Base-by-base conservation (phyloP, 1,284 basidiomycete species). In the Chondrostereum purpureum region DNA sequence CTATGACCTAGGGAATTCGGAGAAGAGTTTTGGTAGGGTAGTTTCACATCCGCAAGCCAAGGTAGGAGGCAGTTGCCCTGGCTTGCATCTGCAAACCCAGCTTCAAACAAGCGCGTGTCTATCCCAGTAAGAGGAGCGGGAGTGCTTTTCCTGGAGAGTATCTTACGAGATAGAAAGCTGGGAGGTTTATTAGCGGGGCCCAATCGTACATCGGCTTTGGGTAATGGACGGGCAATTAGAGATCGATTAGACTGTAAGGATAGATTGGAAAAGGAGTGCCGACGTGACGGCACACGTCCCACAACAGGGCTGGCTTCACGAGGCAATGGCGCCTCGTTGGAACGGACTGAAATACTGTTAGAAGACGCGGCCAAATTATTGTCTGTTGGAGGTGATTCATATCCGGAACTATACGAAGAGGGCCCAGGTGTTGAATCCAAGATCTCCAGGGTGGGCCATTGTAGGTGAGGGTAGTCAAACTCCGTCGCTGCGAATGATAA, bases 181-280 rank as follows among this genome's bases (percentile, higher is more conserved):
- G 73, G 65, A 8, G 61, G 55, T 53, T 69, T 71, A 50, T 51
- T 56, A 23, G 71, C 60, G 16, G 64, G 57, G 21, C 65, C 62
- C 46, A 75, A 59, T 58, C 72, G 77, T 41, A 66, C 61, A 56
- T 71, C 78, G 39, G 72, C 58, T 52, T 67, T 74, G 23, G 69
- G 60, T 53, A 75, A 60, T 11, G 73, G 72, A 31, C 27, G 27
- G 16, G 71, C 63, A 40, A 70, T 56, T 10, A 39, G 27, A 19
- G 45, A 24, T 17, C 44, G 45, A 31, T 35, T 49, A 27, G 69
- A 72, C 22, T 61, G 63, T 16, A 65, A 63, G 42, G 27, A 31
- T n/a, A 76, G 73, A 36, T 62, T 67, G 24, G 83, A 80, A 12
- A 79, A 65, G 4, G 84, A 83, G 21, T 71, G 75, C 38, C 72